Evolutionary conservation across 192 early-diverging fungal genomes (phyloP), one percentile per base, ranked within the genome.

Genomic region (Rhizophagus sp.): DNA sequence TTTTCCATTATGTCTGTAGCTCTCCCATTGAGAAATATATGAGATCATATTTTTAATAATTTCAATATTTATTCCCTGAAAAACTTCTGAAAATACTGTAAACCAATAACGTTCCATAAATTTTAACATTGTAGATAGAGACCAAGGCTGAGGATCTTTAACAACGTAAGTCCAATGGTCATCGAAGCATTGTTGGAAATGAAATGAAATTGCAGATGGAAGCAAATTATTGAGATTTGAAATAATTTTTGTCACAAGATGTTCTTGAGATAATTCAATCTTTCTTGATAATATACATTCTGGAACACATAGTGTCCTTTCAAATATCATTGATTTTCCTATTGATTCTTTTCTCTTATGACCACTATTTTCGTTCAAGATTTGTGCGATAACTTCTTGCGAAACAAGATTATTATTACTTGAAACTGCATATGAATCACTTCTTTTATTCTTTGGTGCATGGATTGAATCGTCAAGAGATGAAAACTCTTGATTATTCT

Each of bases 161-260:
- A 77, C 15, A 9, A 66, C 19, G 67, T 66, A 77, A 50, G 39
- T 77, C 75, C 75, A 77, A 77, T 66, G n/a, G 13, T 77, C 15
- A 11, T 62, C 75, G 17, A 77, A 49, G 25, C 49, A 66, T 25
- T 65, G 24, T 61, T 77, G 19, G 50, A 77, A 77, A 66, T 77
- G 63, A 50, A 17, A 30, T 27, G 36, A 61, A 2, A 77, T 77
- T 63, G 75, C 62, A 64, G 27, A 4, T 19, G 75, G 75, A 27
- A 77, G 62, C 25, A 8, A 66, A 41, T 24, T 33, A 15, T n/a
- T 41, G n/a, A 77, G 63, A 49, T 47, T 17, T 24, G 13, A 8
- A 25, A 77, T 67, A 4, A 77, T 39, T 41, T 64, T 77, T 12
- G n/a, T 50, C 10, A 77, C 27, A 66, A 77, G 41, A 9, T 66